Base-by-base conservation (phyloP, 202 grass and related monocot species). In the Schoenoplectus tabernaemontani region DNA sequence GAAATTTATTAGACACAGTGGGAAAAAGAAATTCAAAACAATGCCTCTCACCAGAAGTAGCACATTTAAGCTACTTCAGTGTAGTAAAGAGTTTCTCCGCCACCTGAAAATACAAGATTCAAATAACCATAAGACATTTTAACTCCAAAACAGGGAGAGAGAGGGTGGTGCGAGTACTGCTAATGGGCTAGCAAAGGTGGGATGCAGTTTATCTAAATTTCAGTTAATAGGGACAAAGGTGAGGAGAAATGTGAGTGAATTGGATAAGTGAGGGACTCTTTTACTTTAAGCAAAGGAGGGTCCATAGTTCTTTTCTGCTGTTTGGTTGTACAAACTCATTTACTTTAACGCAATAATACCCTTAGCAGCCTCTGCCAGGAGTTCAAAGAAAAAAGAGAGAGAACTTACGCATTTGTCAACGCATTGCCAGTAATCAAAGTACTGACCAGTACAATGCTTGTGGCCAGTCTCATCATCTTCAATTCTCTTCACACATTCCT, bases 401-500 rank as follows among this genome's bases (percentile, higher is more conserved):
- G 30, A 33, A 84, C 93, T 87, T 60, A 96, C 93, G 54, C 84
- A 87, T 80, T 93, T 93, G 83, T 96, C 93, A 20, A 96, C 57
- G 20, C 93, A 96, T 76, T 76, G 43, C 93, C 86, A 96, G 82
- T 96, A 96, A 87, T 96, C 93, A 1, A 96, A 96, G 81, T 96
- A 96, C 64, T 96, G 93, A 4, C 93, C 93, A 39, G 93, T 96
- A 84, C 93, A 96, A 57, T 96, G 93, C 81, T 96, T 96, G 8
- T 93, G 93, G 43, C 90, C 93, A 7, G 83, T 89, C 32, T 96
- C 88, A 34, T 96, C 93, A 5, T 83, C 62, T 75, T 82, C 78
- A 68, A 96, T 81, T 89, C 93, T 91, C 83, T 87, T 93, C n/a
- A 86, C 62, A 20, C 93, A 96, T 83, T 89, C 87, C 93, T 96